Evolutionary conservation across 441 rosid genomes (phyloP).

Genomic region (Populus trichocarpa): DNA sequence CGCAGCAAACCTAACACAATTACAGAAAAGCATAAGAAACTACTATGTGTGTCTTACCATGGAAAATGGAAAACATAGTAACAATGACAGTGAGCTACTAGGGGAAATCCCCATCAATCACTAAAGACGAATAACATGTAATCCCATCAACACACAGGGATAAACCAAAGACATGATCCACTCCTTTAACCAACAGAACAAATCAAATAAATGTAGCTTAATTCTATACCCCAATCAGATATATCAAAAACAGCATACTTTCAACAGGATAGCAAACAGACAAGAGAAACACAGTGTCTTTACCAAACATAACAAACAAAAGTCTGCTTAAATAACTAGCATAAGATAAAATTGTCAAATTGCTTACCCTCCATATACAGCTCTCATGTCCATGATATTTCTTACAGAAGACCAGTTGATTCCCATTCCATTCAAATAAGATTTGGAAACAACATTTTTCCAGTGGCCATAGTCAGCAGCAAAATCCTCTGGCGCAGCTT

Average conservation of each 20-base stretch:
- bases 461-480: slow-evolving; percentile 69
- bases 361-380: slow-evolving; percentile 92
- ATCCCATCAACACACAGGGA: neutral
- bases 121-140: too few relatives aligned
- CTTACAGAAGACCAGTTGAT: slow-evolving; percentile 80
- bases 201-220: too few relatives aligned
- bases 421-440: slow-evolving; percentile 79
- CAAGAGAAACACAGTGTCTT: neutral
- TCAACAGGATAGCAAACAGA: slow-evolving; percentile 2
- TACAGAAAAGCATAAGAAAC: slow-evolving; percentile 2
- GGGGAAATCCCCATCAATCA: neutral
- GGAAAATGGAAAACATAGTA: neutral
- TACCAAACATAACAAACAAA: neutral
- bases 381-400: slow-evolving; percentile 96
- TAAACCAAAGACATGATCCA: neutral
- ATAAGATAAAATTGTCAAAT: neutral
- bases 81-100: slow-evolving; percentile 9
- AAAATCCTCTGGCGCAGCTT: slow-evolving; percentile 88
- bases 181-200: too few relatives aligned
- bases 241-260: slow-evolving; percentile 33
- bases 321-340: neutral
- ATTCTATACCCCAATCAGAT: too few relatives aligned
- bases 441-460: slow-evolving; percentile 78
- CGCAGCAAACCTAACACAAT: slow-evolving; percentile 72
- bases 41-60: neutral